Base-by-base conservation (phyloP, 176 grass and related monocot genomes). In the Musa itinerans region DNA sequence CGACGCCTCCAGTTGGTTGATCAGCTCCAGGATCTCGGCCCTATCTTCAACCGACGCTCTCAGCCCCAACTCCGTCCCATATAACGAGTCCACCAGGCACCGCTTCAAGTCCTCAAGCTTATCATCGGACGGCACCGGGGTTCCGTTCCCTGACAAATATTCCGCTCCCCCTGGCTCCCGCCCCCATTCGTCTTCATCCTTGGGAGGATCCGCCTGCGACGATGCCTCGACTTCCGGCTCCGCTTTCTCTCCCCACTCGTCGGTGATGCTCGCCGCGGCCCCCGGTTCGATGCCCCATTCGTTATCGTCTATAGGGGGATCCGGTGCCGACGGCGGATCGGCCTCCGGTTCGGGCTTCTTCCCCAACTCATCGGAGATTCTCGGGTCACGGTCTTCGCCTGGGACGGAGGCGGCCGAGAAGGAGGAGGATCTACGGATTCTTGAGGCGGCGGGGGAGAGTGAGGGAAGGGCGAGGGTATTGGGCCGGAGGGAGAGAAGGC, bases 21-120 rank as follows among this genome's bases (percentile, higher is more conserved):
- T 82, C 59, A 98, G 84, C 86, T 98, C 95, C 74, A 87, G 71
- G 54, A 91, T 81, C 88, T 94, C 95, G n/a, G 84, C 95, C 66
- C 95, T 93, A 53, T 82, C 76, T 78, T 94, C 90, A 48, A 84
- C 10, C 48, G 95, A 93, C 58, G 88, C 86, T 25, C 86, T 78
- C 74, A 93, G 85, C 16, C 94, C 94, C 21, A 98, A 81, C 29
- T 93, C 90, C 52, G 81, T 87, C 10, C 88, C 90, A 65, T 93
- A 98, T 8, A 89, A 80, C 20, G 84, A 81, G 72, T 99, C 95
- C n/a, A 89, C 88, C 54, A 92, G 65, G 78, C 95, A 99, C 54
- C 81, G 83, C 79, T 99, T 99, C 59, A 99, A 82, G 65, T 91
- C 86, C 69, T 70, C 85, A 34, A 75, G 63, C 74, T 76, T 84